Base-by-base conservation (phyloP, 2,329 filamentous ascomycete genomes). In the Amphichorda felina region DNA sequence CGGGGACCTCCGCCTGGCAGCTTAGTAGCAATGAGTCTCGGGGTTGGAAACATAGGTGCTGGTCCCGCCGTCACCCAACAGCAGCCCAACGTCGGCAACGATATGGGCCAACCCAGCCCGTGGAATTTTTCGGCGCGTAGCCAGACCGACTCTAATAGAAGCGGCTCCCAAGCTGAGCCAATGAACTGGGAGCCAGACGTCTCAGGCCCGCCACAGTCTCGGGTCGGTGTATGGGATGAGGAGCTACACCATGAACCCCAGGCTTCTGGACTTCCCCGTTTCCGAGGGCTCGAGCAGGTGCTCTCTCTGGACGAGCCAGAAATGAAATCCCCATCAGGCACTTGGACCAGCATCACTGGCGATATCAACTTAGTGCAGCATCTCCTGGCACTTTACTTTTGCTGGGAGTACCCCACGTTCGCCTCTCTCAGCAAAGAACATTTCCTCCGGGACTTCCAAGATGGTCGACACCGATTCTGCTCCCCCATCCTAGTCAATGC, bases 341-440 rank as follows among this genome's bases (percentile, higher is more conserved):
- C 61, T 0, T 83, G 79, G 79, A 82, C 79, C 2, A 61, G 47
- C 27, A 65, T 82, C 16, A 80, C 76, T 2, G 48, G 53, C 3
- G 76, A 83, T 43, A 46, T 60, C 10, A 56, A 52, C 10, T 64
- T 83, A 21, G 72, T 83, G 1, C 65, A 76, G 41, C 75, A 79
- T 45, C 61, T 83, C 8, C 56, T 83, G 35, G 65, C 70, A 1
- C 59, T 82, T 22, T 84, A 83, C 55, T 84, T 84, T 44, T 81
- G 77, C 59, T 85, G 80, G 72, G 74, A 81, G 43, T 83, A 86
- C 50, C 78, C 81, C 3, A 84, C 79, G 10, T 84, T 83, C 54
- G 74, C 79, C 4, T 74, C 81, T 3, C 67, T 86, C 30, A 82
- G 76, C 48, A 79, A 81, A 48, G 76, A 82, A 45, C 72, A 79